Evolutionary conservation across 1,284 basidiomycete genomes (phyloP), one percentile per base, ranked within the genome.

Genomic region (Serendipita sp.): DNA sequence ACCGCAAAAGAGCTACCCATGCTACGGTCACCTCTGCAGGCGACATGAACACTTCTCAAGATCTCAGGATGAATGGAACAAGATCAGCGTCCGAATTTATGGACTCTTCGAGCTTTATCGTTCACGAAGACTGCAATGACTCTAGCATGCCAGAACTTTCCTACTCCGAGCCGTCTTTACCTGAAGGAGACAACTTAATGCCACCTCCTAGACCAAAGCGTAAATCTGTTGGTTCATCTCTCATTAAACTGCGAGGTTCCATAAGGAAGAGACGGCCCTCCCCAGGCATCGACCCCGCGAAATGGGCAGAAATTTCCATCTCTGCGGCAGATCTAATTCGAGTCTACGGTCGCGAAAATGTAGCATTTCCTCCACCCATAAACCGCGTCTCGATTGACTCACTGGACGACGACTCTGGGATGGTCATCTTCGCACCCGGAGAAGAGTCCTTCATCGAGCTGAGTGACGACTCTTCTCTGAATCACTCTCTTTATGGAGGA

Each of bases 131-230:
- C 38, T 13, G 13, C 6, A 41, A 5, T 0, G 38, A 41, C 6
- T 41, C 38, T 13, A 5, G 38, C 38, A 41, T 13, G 13, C 38
- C 38, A 6, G 38, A 41, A 13, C 38, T 41, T 13, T 41, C 38
- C 5, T 41, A 41, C 47, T 49, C 29, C 15, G n/a, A 49, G 47
- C 5, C 17, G 47, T 49, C 47, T 10, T 49, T 15, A 8, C 15
- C 29, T 30, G 47, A 22, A 6, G 47, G 29, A 8, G 17, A 49
- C n/a, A 58, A 32, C 53, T 32, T 58, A n/a, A 12, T 22, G 22
- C 53, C 53, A 22, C 53, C 53, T 58, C 53, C 53, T 32, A 22
- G 53, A 30, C 26, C 53, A 32, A 58, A 58, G 10, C 53, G 53
- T 8, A 34, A n/a, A n/a, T 34, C 53, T 10, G 10, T 58, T 15